These are phyloP conservation scores for Coemansia sp. DNA, from an alignment of 192 early-diverging fungal genomes.

Conservation along the genomic window DNA sequence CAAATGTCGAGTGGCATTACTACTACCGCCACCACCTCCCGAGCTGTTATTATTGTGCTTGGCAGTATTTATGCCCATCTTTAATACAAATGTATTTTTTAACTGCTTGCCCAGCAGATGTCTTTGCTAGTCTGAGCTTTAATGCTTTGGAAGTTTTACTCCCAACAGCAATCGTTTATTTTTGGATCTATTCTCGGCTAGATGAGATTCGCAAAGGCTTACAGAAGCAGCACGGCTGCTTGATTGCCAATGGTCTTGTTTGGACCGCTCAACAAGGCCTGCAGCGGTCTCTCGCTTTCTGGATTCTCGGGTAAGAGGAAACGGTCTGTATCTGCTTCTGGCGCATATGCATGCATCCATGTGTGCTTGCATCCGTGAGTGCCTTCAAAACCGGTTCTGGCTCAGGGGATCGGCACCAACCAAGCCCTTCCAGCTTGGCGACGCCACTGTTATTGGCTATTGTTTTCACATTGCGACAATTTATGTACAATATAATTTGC, in stretches of 20 bases:
- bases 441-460: not conserved
- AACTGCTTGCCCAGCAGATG: not conserved
- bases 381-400: constrained; percentile 2
- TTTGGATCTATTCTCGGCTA: not conserved
- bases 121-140: not conserved
- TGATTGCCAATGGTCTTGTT: not conserved
- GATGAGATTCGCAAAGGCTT: too few species aligned
- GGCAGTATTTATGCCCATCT: not conserved
- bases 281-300: not conserved
- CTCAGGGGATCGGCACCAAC: not conserved
- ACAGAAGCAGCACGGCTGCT: not conserved
- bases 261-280: not conserved
- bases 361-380: not conserved
- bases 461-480: not conserved
- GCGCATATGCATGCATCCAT: not conserved
- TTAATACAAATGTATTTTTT: not conserved
- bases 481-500: not conserved
- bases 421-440: not conserved
- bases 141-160: not conserved
- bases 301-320: not conserved
- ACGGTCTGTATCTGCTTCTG: not conserved
- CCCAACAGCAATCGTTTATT: too few species aligned
- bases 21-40: not conserved
- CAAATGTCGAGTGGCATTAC: not conserved
- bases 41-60: not conserved